Percentiles rank a stretch among this genome's conserved stretches.
These are phyloP conservation scores for Globisporangium abappressorium DNA, from an alignment of 352 stramenopile genomes.

Conservation along the genomic window DNA sequence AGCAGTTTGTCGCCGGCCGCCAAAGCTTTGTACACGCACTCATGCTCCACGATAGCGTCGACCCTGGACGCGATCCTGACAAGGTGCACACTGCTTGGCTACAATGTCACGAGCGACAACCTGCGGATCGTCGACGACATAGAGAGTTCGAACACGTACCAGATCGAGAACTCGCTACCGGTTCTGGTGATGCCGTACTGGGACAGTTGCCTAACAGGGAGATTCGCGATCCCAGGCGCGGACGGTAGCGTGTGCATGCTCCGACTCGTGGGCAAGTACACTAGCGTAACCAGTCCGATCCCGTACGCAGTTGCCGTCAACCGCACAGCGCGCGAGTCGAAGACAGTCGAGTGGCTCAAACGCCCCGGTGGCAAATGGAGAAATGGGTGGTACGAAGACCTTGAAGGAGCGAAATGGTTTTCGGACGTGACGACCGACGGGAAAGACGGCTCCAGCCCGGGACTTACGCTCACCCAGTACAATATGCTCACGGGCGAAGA, in stretches of 20 bases:
- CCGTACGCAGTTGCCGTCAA: conserved; percentile 7
- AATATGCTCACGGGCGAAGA: conserved; percentile 1
- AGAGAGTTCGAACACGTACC: conserved; percentile 1
- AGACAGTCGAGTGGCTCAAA: conserved; percentile 26
- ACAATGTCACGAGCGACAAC: conserved; percentile 26
- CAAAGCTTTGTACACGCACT: neutral
- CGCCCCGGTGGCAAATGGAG: conserved; percentile 23
- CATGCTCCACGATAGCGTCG: conserved; percentile 18
- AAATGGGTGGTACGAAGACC: conserved; percentile 39
- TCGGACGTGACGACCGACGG: conserved; percentile 9
- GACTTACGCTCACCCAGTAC: conserved; percentile 1
- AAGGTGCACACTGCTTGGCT: conserved; percentile 21
- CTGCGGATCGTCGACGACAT: conserved; percentile 24
- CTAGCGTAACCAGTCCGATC: neutral
- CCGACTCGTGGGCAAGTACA: conserved; percentile 13
- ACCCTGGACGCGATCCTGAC: conserved; percentile 23
- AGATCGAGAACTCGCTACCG: conserved; percentile 13
- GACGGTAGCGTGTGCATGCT: conserved; percentile 19
- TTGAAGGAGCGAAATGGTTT: conserved; percentile 8
- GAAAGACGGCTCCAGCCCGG: neutral
- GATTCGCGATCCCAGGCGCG: conserved; percentile 9
- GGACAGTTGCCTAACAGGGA: conserved; percentile 9
- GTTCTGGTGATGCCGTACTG: conserved; percentile 18
- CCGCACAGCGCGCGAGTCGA: conserved; percentile 17
- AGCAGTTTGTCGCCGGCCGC: neutral